phyloP scores from a whole-genome alignment of 2,329 filamentous ascomycete genomes.

The Fusarium equiseti region DNA sequence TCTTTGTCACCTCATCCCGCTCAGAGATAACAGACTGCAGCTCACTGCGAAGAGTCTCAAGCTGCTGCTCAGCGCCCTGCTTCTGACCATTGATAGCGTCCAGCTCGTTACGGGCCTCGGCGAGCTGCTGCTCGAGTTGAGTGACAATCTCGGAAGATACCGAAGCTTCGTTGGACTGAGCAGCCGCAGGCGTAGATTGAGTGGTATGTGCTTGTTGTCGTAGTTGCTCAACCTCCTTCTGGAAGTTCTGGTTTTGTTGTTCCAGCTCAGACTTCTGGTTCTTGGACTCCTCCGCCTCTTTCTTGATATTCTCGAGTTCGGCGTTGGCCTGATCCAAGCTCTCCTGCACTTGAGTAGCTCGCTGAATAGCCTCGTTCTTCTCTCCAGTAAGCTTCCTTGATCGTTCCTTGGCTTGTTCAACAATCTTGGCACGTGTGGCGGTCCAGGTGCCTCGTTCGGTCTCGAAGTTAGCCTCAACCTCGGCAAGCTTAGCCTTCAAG shows the following conservation, averaged over 20 bases:
- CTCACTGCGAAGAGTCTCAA: conserved; percentile 67
- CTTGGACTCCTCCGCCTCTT: conserved; percentile 50
- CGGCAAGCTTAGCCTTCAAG: conserved; percentile 66
- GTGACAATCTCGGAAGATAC: conserved; percentile 61
- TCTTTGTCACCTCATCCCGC: conserved; percentile 69
- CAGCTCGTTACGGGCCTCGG: conserved; percentile 69
- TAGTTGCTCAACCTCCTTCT: conserved; percentile 56
- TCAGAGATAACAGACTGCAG: conserved; percentile 72
- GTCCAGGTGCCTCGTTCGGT: conserved; percentile 68
- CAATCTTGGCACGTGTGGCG: conserved; percentile 64
- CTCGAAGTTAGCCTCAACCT: conserved; percentile 65
- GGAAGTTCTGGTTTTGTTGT: conserved; percentile 59
- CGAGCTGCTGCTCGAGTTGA: conserved; percentile 63
- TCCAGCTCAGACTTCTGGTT: conserved; percentile 55
- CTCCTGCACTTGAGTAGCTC: conserved; percentile 65
- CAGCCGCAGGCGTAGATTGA: conserved; percentile 54
- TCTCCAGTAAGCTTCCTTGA: conserved; percentile 66
- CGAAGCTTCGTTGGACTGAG: conserved; percentile 53
- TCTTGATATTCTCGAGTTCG: conserved; percentile 67
- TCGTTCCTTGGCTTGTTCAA: conserved; percentile 73
- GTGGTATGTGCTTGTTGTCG: conserved; percentile 51
- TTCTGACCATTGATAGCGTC: conserved; percentile 76
- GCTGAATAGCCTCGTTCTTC: conserved; percentile 64
- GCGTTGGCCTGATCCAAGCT: conserved; percentile 61
- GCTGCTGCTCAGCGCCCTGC: conserved; percentile 73